Base-by-base conservation (phyloP, 2,329 filamentous ascomycete genomes). In the Sporothrix humicola region DNA sequence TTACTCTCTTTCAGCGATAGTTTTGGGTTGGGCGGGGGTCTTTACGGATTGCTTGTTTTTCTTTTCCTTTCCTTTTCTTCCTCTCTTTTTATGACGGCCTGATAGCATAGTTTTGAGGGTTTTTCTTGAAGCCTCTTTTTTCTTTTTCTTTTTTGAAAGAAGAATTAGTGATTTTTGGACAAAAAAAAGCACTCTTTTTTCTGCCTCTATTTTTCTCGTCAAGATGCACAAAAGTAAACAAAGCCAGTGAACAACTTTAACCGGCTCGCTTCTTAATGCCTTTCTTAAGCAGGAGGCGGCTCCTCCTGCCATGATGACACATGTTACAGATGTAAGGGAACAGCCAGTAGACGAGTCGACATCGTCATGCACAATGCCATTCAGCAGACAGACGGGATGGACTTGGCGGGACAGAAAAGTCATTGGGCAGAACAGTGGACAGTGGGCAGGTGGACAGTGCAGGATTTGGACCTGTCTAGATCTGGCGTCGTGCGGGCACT, bases 81-180 rank as follows among this genome's bases (percentile, higher is more conserved):
- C 42, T 20, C 44, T 42, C 20, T 23, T n/a, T 20, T 63, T 63
- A 63, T 46, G 59, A 63, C 42, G 20, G 26, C 42, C 20, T 46
- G 42, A 20, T 48, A 48, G 12, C n/a, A 65, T 26, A 56, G n/a
- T 10, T 26, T 20, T 46, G 61, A 65, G 61, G 61, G 61, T 48
- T 65, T 63, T 63, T 63, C 42, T 42, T 13, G 17, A 46, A 46
- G 37, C 59, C 37, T 46, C 17, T 61, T 63, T 63, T 63, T 63
- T 63, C 17, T 63, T 46, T 63, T 63, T 63, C 8, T 7, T 37
- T 23, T 63, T 63, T 63, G 42, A 26, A 63, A 44, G 59, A 44
- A 46, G 20, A 46, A 46, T 4, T 13, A 3, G 44, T 13, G 6
- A n/a, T n/a, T 44, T 10, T 63, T 20, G 17, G 23, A 63, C 42